Evolutionary conservation across 345 rosid genomes (phyloP).

Genomic region (Citrus sp.): DNA sequence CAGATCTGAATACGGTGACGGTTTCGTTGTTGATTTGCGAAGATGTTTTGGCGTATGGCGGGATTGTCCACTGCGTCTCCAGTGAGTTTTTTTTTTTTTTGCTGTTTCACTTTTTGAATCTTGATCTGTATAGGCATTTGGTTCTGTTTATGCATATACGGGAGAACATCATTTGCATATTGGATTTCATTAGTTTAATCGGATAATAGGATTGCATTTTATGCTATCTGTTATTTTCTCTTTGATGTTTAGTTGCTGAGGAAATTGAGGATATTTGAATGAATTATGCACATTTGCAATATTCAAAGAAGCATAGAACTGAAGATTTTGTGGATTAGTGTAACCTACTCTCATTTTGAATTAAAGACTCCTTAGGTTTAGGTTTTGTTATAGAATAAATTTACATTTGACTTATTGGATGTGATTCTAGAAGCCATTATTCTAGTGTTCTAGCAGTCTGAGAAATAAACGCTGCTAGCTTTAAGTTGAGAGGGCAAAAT

Average conservation of each 20-base stretch:
- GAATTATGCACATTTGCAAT: neutral
- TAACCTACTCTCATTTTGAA: neutral
- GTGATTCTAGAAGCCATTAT: neutral
- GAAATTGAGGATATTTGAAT: neutral
- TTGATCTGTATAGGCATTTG: constrained; percentile 12
- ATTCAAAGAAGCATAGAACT: neutral
- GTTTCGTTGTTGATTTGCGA: constrained; percentile 24
- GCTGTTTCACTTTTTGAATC: neutral
- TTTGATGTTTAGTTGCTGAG: constrained; percentile 17
- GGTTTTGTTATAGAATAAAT: neutral
- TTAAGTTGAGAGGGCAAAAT: no score
- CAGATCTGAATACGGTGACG: constrained; percentile 44
- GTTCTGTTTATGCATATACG: neutral
- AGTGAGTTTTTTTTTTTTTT: constrained; percentile 43
- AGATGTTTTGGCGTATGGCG: constrained; percentile 97
- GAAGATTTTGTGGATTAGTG: neutral
- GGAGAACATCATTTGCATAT: neutral
- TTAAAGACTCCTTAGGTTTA: neutral
- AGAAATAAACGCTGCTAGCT: no score
- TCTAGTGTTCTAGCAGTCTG: neutral
- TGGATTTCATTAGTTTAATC: neutral
- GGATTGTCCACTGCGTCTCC: constrained; percentile 92
- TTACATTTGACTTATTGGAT: neutral
- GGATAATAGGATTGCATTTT: neutral
- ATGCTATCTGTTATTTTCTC: neutral